These are phyloP conservation scores for Phytophthora pini DNA, from an alignment of 352 stramenopile genomes.

Conservation along the genomic window DNA sequence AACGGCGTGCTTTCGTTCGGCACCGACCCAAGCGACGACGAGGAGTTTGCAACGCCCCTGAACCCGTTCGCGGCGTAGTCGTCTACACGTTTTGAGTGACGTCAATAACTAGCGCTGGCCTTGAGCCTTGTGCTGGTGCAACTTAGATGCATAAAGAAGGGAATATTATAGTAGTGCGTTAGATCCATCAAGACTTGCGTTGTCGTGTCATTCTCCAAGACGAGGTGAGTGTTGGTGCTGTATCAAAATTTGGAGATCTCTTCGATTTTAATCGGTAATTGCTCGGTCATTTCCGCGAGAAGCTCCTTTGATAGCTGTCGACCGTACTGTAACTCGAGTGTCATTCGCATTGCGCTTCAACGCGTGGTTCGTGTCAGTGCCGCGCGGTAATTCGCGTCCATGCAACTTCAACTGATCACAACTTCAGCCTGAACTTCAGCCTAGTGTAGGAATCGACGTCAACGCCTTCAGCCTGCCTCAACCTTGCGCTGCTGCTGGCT, in stretches of 20 bases:
- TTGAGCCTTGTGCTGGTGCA: constrained; percentile 3
- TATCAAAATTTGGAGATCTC: not conserved
- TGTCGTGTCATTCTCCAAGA: too few relatives aligned
- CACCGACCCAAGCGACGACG: constrained; percentile 59
- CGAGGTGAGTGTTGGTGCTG: not conserved
- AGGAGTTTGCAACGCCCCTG: constrained; percentile 49
- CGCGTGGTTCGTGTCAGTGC: constrained; percentile 5
- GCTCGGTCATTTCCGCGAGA: not conserved
- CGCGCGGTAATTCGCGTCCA: not conserved
- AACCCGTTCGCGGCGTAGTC: constrained; percentile 71
- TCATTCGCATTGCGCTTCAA: not conserved
- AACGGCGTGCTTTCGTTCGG: constrained; percentile 38
- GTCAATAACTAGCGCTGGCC: constrained; percentile 23
- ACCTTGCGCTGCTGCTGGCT: not conserved
- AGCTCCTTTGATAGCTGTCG: not conserved
- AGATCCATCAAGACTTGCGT: constrained; percentile 3
- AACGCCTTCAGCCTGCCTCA: not conserved
- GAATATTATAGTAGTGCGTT: constrained; percentile 24
- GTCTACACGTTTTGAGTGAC: constrained; percentile 28
- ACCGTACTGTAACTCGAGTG: not conserved
- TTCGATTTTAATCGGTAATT: constrained; percentile 1
- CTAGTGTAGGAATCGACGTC: constrained; percentile 7
- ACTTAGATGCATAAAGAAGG: constrained; percentile 34
- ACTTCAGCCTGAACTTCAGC: constrained; percentile 8
- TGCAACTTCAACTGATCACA: constrained; percentile 4